Conservation (phyloP, 495 filamentous ascomycete species). For the Penicillium steckii region DNA sequence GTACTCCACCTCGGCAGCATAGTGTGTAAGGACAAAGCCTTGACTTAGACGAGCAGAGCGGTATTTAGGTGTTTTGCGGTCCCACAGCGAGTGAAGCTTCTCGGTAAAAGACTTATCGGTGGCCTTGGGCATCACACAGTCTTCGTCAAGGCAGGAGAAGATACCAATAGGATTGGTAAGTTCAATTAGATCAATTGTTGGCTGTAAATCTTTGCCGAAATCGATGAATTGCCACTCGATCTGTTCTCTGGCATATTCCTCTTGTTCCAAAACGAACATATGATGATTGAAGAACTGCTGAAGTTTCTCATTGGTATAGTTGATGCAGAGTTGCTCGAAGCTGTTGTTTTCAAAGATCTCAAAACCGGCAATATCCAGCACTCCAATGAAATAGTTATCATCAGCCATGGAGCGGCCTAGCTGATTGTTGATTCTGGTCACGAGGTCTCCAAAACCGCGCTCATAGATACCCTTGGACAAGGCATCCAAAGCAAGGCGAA, state of each 20-base stretch:
- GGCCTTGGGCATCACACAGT: conserved; percentile 98
- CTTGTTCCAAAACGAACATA: conserved; percentile 99
- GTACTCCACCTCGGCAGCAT: conserved; percentile 97
- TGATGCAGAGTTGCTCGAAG: conserved; percentile 99
- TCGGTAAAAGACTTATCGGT: conserved; percentile 97
- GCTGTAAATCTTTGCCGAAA: conserved; percentile 95
- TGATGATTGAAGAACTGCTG: conserved; percentile 99
- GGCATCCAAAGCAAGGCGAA: conserved; percentile 84
- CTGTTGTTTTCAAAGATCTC: conserved; percentile 98
- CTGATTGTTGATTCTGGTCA: conserved; percentile 86
- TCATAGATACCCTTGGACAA: conserved; percentile 97
- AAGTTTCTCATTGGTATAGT: conserved; percentile 99
- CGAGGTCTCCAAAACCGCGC: conserved; percentile 89
- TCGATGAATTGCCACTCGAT: conserved; percentile 99
- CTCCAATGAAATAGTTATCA: conserved; percentile 93
- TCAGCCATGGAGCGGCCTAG: conserved; percentile 82
- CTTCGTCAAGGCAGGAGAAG: conserved; percentile 97
- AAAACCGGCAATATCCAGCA: conserved; percentile 98
- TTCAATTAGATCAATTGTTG: conserved; percentile 97
- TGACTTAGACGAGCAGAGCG: conserved; percentile 81
- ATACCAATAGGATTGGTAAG: conserved; percentile 96
- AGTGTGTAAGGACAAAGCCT: conserved; percentile 98
- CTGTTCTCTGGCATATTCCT: conserved; percentile 96
- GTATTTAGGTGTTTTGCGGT: conserved; percentile 93
- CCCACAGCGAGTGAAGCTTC: conserved; percentile 95